phyloP scores from a whole-genome alignment of 495 filamentous ascomycete species.

The Cryomyces antarcticus region DNA sequence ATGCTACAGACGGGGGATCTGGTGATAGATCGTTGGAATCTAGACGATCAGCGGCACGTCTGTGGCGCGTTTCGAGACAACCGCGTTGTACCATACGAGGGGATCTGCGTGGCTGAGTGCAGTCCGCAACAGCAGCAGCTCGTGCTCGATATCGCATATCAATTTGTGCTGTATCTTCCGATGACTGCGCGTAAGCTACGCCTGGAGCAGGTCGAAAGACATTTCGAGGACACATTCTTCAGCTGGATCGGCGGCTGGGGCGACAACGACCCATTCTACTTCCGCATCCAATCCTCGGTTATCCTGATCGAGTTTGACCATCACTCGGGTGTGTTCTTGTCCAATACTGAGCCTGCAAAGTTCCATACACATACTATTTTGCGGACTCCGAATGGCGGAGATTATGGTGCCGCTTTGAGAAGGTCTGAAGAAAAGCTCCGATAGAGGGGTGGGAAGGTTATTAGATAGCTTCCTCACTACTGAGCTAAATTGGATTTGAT shows the following conservation, averaged over 20 bases:
- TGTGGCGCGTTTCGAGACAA: conserved; percentile 62
- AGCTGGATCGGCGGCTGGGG: conserved; percentile 52
- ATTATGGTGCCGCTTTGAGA: conserved; percentile 43
- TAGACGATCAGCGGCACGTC: conserved; percentile 50
- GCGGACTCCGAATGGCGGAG: conserved; percentile 50
- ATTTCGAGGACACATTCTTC: conserved; percentile 49
- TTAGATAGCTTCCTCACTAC: not conserved
- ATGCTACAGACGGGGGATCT: conserved; percentile 30
- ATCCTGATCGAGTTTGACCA: conserved; percentile 59
- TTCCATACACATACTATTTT: conserved; percentile 59
- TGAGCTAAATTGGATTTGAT: no score
- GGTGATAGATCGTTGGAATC: conserved; percentile 43
- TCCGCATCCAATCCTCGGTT: conserved; percentile 52
- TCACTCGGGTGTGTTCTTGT: conserved; percentile 60
- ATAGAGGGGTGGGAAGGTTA: not conserved
- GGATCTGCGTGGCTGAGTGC: conserved; percentile 30
- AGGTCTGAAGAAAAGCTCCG: conserved; percentile 4
- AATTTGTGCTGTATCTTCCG: conserved; percentile 47
- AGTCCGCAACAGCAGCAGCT: conserved; percentile 25
- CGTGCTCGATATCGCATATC: conserved; percentile 32
- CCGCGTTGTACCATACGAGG: conserved; percentile 54
- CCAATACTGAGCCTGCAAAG: conserved; percentile 49
- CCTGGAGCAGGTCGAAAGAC: conserved; percentile 27
- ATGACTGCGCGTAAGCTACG: conserved; percentile 26
- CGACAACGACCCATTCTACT: conserved; percentile 54